Conservation (phyloP, 176 grass and related monocot species). For the Bromus sterilis region DNA sequence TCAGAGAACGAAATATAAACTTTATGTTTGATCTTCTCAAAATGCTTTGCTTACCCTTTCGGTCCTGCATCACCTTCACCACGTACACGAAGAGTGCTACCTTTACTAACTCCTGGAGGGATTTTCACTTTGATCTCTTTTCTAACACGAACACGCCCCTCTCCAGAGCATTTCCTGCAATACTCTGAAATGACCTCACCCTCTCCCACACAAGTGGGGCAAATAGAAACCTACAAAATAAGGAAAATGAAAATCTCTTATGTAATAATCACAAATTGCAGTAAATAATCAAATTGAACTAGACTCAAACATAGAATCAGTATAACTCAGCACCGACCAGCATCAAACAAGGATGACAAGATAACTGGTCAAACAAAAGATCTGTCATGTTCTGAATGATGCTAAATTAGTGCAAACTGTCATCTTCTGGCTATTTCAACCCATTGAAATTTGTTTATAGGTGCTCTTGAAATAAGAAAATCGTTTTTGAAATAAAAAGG, state of each 20-base stretch:
- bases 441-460: not conserved
- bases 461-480: not conserved
- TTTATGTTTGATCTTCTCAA: constrained; percentile 7
- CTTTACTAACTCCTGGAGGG: constrained; percentile 93
- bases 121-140: constrained; percentile 99
- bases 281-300: constrained; percentile 21
- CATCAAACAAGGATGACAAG: not conserved
- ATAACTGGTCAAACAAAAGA: not conserved
- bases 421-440: not conserved
- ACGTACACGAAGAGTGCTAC: constrained; percentile 96
- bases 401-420: not conserved
- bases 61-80: constrained; percentile 97
- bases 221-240: constrained; percentile 79
- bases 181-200: constrained; percentile 89
- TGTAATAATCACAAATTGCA: constrained; percentile 2
- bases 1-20: not conserved
- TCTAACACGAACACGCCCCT: constrained; percentile 84
- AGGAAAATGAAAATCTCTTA: constrained; percentile 6
- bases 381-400: not conserved
- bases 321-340: not conserved
- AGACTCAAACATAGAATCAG: not conserved
- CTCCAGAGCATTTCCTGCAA: constrained; percentile 84
- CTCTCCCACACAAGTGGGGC: constrained; percentile 80
- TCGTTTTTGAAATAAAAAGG: not conserved
- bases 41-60: constrained; percentile 67